Evolutionary conservation across 2,329 filamentous ascomycete genomes (phyloP).

Genomic region (Fusarium continuum): DNA sequence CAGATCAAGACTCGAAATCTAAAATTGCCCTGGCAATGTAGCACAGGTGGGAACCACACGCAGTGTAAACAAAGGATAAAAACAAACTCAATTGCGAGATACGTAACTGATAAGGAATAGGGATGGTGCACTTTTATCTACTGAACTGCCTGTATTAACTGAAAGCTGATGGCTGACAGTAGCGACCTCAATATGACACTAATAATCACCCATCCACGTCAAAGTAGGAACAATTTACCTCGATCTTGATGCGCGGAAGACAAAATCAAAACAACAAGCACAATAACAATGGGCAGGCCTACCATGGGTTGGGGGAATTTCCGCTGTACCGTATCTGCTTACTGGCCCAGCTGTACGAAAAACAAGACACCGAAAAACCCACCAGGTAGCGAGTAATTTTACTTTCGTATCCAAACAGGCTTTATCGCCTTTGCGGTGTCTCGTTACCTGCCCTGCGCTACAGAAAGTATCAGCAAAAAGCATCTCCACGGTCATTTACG

Average conservation of each 20-base stretch:
- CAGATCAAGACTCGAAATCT: conserved; percentile 4
- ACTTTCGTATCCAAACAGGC: conserved; percentile 24
- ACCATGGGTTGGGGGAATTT: conserved; percentile 30
- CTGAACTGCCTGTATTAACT: conserved; percentile 25
- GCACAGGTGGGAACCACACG: conserved; percentile 5
- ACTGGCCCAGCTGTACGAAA: conserved; percentile 9
- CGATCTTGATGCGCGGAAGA: conserved; percentile 13
- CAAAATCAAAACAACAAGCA: conserved; percentile 15
- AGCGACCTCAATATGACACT: conserved; percentile 9
- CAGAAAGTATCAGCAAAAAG: conserved; percentile 6
- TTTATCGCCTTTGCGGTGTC: conserved; percentile 5
- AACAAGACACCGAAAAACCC: conserved; percentile 3
- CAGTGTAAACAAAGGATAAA: conserved; percentile 21
- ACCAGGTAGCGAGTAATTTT: conserved; percentile 12
- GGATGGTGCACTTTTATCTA: conserved; percentile 7
- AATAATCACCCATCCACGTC: conserved; percentile 19
- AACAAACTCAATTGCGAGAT: conserved; percentile 22
- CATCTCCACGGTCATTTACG: conserved; percentile 9
- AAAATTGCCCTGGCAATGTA: conserved; percentile 15
- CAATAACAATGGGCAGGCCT: conserved; percentile 4
- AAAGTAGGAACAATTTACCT: conserved; percentile 8
- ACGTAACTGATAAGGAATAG: conserved; percentile 1
- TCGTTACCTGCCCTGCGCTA: too few species aligned
- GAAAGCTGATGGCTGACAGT: conserved; percentile 30
- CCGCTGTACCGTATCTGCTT: conserved; percentile 27